A percentile compares a stretch with the other conserved stretches of the same genome.
phyloP scores from a whole-genome alignment of 495 filamentous ascomycete genomes.

The Cenococcum geophilum region DNA sequence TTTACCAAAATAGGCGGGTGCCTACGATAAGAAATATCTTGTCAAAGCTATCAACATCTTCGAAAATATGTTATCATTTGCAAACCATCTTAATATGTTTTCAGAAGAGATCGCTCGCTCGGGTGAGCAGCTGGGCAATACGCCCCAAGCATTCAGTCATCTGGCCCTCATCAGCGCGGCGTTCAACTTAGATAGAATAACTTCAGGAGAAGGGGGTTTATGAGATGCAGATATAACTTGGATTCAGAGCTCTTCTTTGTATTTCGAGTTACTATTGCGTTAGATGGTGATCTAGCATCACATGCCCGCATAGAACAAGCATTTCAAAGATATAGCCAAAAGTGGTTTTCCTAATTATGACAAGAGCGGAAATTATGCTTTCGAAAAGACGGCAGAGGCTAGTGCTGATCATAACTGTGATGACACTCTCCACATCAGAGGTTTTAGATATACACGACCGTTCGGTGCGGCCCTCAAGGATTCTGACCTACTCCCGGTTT shows the following conservation, averaged over 20 bases:
- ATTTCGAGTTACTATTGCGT: too few relatives aligned
- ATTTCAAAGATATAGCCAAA: not conserved
- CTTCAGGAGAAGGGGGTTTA: constrained; percentile 1
- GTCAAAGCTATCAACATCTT: constrained; percentile 59
- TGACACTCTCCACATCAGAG: not conserved
- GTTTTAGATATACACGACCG: not conserved
- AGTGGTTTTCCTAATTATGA: not conserved
- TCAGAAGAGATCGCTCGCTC: constrained; percentile 65
- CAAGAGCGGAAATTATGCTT: constrained; percentile 1
- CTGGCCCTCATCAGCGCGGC: constrained; percentile 65
- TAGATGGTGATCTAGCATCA: too few relatives aligned
- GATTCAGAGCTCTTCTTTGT: too few relatives aligned
- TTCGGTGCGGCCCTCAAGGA: too few relatives aligned
- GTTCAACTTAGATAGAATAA: constrained; percentile 56
- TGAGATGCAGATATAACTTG: not conserved
- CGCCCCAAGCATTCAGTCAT: constrained; percentile 68
- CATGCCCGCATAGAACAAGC: too few relatives aligned
- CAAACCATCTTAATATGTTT: constrained; percentile 69
- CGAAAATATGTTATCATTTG: constrained; percentile 66
- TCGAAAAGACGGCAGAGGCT: not conserved
- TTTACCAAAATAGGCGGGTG: constrained; percentile 37
- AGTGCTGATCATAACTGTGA: not conserved
- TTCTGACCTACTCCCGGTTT: too few relatives aligned
- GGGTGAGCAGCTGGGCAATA: constrained; percentile 69
- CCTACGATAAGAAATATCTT: constrained; percentile 59